Evolutionary conservation across 345 rosid genomes (phyloP), one percentile per base, ranked within the genome.

Genomic region (Carallia pectinifolia): DNA sequence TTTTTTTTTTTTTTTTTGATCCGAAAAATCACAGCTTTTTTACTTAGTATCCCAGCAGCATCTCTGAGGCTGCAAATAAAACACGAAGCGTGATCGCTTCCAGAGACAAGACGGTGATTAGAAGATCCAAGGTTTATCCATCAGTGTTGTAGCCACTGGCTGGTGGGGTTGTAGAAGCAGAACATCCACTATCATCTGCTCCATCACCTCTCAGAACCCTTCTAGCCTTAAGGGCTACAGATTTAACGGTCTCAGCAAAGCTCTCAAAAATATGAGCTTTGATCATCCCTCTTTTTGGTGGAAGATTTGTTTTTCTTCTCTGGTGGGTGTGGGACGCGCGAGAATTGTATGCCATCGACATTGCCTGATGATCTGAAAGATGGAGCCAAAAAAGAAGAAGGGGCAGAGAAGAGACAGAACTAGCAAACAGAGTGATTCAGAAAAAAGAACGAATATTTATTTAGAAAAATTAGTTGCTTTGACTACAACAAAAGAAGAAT

Each of bases 241-340:
- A 34, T 37, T 30, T 12, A 29, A 79, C 6, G 6, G 71, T 18
- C 55, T 52, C 73, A 38, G 47, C 66, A 12, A 81, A 12, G 64
- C 65, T 63, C 69, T n/a, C 66, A 29, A 81, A 77, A 58, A 84
- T 84, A 33, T 60, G 73, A 71, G 69, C 82, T 76, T 77, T 84
- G 66, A 84, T 30, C 67, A 53, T 66, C 7, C 87, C 87, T 40
- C 87, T 65, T 27, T 8, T 62, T 0, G 87, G 87, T 6, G 87
- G 82, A 56, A 66, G 8, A 30, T 18, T 52, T 13, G 13, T 33
- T 17, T 10, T 62, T 19, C 16, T 55, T 12, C 23, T 34, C 53
- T 40, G 23, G 23, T 23, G 23, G 23, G 23, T 23, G 23, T 23
- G 52, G 4, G 53, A 54, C n/a, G 73, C n/a, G 7, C 74, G 9